Percentiles rank a stretch among this genome's conserved stretches.
Conservation (phyloP, 2,329 filamentous ascomycete species). For the Tricladium varicosporioides region DNA sequence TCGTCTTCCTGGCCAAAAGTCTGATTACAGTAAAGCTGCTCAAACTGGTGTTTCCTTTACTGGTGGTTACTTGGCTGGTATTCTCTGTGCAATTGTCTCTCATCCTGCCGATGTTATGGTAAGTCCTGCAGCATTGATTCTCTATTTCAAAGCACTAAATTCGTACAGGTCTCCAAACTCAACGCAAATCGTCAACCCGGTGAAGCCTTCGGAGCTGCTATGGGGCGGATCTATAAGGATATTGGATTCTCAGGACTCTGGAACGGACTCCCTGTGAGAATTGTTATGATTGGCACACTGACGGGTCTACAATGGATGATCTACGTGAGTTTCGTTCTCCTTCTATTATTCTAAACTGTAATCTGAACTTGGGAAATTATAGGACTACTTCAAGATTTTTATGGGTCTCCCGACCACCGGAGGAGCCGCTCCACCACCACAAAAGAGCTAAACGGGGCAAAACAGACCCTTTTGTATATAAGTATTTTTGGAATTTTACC, state of each 20-base stretch:
- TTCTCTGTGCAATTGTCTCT: slow-evolving; percentile 80
- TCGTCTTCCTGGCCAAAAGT: slow-evolving; percentile 72
- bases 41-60: slow-evolving; percentile 85
- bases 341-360: slow-evolving; percentile 4
- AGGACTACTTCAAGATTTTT: slow-evolving; percentile 87
- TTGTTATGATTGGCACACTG: slow-evolving; percentile 63
- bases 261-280: slow-evolving; percentile 83
- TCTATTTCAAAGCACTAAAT: neutral
- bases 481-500: no score
- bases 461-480: no score
- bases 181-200: slow-evolving; percentile 75
- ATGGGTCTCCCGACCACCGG: slow-evolving; percentile 86
- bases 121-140: slow-evolving; percentile 1
- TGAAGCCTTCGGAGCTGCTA: slow-evolving; percentile 75
- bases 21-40: slow-evolving; percentile 74
- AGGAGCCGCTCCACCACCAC: slow-evolving; percentile 40
- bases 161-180: slow-evolving; percentile 62
- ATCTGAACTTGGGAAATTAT: neutral
- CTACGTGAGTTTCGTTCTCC: slow-evolving; percentile 53
- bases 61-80: slow-evolving; percentile 82
- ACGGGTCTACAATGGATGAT: slow-evolving; percentile 94
- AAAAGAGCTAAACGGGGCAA: slow-evolving; percentile 24
- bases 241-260: slow-evolving; percentile 87
- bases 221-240: slow-evolving; percentile 77
- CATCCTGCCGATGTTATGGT: slow-evolving; percentile 88